Evolutionary conservation across 2,329 filamentous ascomycete genomes (phyloP), one percentile per base, ranked within the genome.

Genomic region (Plectosphaerella plurivora): DNA sequence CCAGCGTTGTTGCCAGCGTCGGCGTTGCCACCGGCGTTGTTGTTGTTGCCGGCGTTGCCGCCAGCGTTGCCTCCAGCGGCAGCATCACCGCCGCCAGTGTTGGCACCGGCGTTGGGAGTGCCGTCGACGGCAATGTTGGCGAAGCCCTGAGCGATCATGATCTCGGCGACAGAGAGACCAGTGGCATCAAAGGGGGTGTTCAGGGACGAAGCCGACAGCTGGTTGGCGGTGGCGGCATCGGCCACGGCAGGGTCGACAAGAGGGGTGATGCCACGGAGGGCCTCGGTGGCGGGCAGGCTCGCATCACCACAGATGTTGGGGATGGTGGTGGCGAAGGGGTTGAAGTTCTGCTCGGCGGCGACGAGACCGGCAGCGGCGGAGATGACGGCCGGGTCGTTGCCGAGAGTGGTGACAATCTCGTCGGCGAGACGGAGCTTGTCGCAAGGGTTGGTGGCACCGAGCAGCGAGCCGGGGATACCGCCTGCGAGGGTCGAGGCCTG

Each of bases 301-400:
- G 83, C 70, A 57, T 89, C 83, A 37, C 73, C 77, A 68, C 86
- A 89, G 63, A 89, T 79, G 55, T 76, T 81, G 16, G 82, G 84
- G 35, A 82, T 74, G 61, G 71, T 72, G 56, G 79, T 77, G 52
- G 69, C 79, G 58, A 83, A 87, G 49, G 83, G 83, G 73, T 88
- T 88, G 73, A 87, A 87, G 77, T 89, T 88, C 69, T 87, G 84
- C 74, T 88, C 85, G 4, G 85, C 84, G 24, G 80, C 78, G 14
- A 88, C 84, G 37, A 88, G 75, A 15, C 77, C 78, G 53, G 77
- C 77, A 16, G 86, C 86, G 18, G 82, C 85, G 14, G 77, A 74
- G 53, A 88, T 73, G 57, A 84, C 83, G 55, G 76, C 70, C n/a
- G 75, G 68, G 59, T 82, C 81, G 45, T 70, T 77, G 50, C 85